These are phyloP conservation scores for Ilyonectria mors-panacis DNA, from an alignment of 2,329 filamentous ascomycete species.

Conservation along the genomic window DNA sequence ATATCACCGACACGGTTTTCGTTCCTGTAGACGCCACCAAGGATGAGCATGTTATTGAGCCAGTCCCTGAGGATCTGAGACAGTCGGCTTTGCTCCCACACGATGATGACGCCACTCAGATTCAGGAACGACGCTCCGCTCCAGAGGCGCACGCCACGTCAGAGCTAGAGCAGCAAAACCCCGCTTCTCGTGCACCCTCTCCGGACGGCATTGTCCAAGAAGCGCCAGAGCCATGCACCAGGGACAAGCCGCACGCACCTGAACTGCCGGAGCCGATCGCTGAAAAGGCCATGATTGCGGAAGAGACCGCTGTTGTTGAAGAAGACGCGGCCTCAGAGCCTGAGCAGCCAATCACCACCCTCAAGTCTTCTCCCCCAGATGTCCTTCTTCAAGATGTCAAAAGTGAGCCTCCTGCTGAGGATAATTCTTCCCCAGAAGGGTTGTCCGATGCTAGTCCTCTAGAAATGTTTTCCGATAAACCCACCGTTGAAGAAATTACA, in stretches of 20 bases:
- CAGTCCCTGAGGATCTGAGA: neutral
- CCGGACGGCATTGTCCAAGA: neutral
- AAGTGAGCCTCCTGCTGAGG: neutral
- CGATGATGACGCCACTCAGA: neutral
- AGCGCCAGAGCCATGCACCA: neutral
- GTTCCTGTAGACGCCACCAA: neutral
- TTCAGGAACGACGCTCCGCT: neutral
- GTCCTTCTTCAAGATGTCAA: neutral
- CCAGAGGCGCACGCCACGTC: neutral
- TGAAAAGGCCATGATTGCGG: neutral
- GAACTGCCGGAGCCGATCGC: neutral
- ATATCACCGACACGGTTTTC: neutral
- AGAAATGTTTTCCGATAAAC: neutral
- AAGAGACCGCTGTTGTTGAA: neutral
- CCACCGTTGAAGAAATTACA: neutral
- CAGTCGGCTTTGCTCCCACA: neutral
- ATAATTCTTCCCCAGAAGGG: neutral
- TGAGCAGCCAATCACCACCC: slow-evolving; percentile 1
- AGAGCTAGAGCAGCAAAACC: neutral
- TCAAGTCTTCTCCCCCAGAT: neutral
- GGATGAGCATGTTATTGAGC: neutral
- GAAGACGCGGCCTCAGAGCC: neutral
- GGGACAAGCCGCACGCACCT: neutral
- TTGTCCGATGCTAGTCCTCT: neutral
- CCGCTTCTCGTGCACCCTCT: neutral